Evolutionary conservation across 179 eudicot genomes (phyloP).

Genomic region (Carnegiea gigantea): DNA sequence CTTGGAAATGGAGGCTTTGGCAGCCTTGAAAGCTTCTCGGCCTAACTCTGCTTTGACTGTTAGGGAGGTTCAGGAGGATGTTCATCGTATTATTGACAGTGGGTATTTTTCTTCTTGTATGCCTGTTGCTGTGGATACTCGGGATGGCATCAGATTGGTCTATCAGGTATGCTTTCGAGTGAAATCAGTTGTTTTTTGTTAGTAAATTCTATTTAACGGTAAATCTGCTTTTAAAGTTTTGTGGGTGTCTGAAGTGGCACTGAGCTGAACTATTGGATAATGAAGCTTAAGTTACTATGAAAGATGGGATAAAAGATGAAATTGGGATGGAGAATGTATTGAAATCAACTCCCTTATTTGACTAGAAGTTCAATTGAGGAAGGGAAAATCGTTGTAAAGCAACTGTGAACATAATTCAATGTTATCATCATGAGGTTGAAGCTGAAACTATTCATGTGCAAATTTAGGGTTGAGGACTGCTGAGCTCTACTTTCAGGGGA

Average conservation of each 20-base stretch:
- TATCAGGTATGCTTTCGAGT: constrained; percentile 61
- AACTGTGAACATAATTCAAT: not conserved
- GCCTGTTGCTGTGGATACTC: constrained; percentile 93
- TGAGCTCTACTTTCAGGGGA: not conserved
- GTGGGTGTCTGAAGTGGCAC: not conserved
- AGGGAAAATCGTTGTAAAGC: not conserved
- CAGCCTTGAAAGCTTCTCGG: constrained; percentile 71
- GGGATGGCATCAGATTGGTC: constrained; percentile 90
- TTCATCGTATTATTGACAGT: constrained; percentile 77
- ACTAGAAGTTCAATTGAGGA: not conserved
- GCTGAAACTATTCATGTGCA: constrained; percentile 1
- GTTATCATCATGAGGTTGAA: not conserved
- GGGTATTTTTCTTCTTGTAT: constrained; percentile 90
- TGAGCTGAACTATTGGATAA: not conserved
- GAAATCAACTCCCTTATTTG: not conserved
- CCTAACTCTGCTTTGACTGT: constrained; percentile 85
- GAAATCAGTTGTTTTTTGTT: not conserved
- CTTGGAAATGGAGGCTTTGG: constrained; percentile 66
- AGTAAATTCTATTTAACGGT: not conserved
- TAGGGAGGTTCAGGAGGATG: constrained; percentile 93
- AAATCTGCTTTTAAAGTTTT: not conserved
- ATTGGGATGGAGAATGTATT: not conserved
- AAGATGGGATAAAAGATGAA: not conserved
- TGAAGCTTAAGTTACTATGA: not conserved
- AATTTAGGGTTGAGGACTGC: too few relatives aligned